These are phyloP conservation scores for Termitomyces heimii DNA, from an alignment of 768 basidiomycete genomes.

Conservation along the genomic window DNA sequence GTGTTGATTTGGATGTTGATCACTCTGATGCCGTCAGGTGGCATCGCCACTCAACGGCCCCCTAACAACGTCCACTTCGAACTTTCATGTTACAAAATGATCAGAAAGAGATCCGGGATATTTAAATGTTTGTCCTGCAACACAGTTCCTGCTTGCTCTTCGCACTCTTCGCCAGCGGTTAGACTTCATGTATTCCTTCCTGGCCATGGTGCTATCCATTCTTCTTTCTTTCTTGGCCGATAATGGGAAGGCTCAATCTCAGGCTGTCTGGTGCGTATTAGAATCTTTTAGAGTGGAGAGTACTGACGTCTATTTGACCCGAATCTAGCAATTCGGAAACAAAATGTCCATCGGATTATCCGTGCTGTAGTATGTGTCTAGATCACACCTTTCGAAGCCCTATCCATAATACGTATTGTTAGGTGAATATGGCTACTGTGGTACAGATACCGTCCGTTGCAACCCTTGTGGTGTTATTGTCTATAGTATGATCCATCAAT, in stretches of 20 bases:
- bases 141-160: background rate
- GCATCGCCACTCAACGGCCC: background rate
- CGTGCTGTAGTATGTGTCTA: conserved; percentile 45
- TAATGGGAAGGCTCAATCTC: conserved; percentile 1
- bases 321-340: conserved; percentile 35
- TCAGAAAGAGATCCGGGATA: conserved; percentile 7
- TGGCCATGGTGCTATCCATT: conserved; percentile 8
- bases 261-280: background rate
- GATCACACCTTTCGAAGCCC: background rate
- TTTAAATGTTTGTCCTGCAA: background rate
- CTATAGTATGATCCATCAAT: background rate
- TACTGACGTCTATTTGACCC: background rate
- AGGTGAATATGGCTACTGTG: conserved; percentile 55
- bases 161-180: background rate
- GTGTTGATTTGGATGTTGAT: background rate
- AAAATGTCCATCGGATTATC: conserved; percentile 36
- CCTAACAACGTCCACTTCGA: conserved; percentile 6
- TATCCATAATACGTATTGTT: background rate
- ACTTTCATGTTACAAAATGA: conserved; percentile 6
- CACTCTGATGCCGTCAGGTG: conserved; percentile 1
- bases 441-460: conserved; percentile 33
- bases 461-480: background rate
- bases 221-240: conserved; percentile 9
- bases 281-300: background rate
- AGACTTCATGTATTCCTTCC: conserved; percentile 7